Conservation (phyloP, 768 basidiomycete species). For the Filobasidium floriforme region DNA sequence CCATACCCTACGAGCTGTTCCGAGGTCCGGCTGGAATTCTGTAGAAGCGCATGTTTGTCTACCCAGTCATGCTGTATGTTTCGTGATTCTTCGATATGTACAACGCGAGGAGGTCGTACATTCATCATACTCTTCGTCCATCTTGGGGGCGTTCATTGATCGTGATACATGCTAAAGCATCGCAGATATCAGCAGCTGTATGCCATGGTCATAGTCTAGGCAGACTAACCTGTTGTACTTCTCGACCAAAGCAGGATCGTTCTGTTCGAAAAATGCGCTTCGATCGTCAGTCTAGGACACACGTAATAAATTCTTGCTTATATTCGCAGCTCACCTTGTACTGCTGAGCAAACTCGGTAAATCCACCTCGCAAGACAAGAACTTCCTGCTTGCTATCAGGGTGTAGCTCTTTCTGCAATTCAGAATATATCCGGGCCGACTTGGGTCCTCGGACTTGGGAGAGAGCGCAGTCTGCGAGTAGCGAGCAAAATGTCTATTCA, state of each 20-base stretch:
- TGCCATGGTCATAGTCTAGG: neutral
- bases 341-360: conserved; percentile 39
- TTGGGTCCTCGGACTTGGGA: conserved; percentile 30
- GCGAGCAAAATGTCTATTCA: too few relatives aligned
- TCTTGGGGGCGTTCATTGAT: conserved; percentile 5
- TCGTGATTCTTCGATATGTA: neutral
- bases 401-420: conserved; percentile 27
- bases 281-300: neutral
- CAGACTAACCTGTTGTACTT: conserved; percentile 38
- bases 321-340: conserved; percentile 31
- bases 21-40: too few relatives aligned
- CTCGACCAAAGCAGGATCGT: conserved; percentile 41
- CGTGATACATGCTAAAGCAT: conserved; percentile 16
- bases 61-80: neutral
- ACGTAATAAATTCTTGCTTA: neutral
- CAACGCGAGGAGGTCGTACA: too few relatives aligned
- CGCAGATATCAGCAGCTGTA: neutral
- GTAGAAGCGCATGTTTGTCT: too few relatives aligned
- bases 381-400: conserved; percentile 33
- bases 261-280: conserved; percentile 15
- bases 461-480: conserved; percentile 38
- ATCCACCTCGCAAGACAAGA: conserved; percentile 41
- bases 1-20: too few relatives aligned
- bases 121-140: too few relatives aligned
- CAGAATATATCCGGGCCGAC: conserved; percentile 39